Evolutionary conservation across 2,329 filamentous ascomycete species (phyloP), one percentile per base, ranked within the genome.

Genomic region (Talaromyces sp.): DNA sequence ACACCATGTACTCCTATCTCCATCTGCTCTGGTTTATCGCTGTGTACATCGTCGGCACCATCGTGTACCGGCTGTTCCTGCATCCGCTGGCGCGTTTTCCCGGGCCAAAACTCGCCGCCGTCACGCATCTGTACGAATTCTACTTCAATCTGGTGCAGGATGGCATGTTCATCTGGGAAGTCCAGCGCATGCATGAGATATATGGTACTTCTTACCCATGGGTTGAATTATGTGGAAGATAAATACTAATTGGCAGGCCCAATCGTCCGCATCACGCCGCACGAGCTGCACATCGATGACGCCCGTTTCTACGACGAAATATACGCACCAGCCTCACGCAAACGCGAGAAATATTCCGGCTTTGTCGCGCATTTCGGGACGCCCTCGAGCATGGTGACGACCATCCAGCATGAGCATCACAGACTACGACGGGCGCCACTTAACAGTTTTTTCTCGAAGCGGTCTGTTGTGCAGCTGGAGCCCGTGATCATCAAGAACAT

Each of bases 401-500:
- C 67, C 1, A 59, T 63, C 8, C 24, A 59, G 10, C 65, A 70
- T 61, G 64, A 68, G 32, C 56, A 64, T 13, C 69, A 71, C 57
- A 66, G 68, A 10, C 38, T 67, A 26, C 67, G 69, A 14, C 65
- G 69, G 0, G 55, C 57, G 19, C 53, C 65, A 11, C 53, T 71
- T 49, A 69, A 67, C 54, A 65, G 64, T 4, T 65, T 52, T 32
- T 65, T 65, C 24, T 77, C 75, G 19, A 49, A 49, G 24, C 54
- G 61, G 27, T 66, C 69, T 17, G 71, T 73, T 38, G 62, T 64
- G 14, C 54, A 64, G 5, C 68, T 79, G 1, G 72, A 77, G 21
- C 72, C 73, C 0, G 65, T 76, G 4, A 73, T 81, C 29, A 11
- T 11, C 32, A 64, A 70, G 10, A 77, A 71, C 43, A 68, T 74